Evolutionary conservation across 2,329 filamentous ascomycete genomes (phyloP), one percentile per base, ranked within the genome.

Genomic region (Leptographium lundbergii): DNA sequence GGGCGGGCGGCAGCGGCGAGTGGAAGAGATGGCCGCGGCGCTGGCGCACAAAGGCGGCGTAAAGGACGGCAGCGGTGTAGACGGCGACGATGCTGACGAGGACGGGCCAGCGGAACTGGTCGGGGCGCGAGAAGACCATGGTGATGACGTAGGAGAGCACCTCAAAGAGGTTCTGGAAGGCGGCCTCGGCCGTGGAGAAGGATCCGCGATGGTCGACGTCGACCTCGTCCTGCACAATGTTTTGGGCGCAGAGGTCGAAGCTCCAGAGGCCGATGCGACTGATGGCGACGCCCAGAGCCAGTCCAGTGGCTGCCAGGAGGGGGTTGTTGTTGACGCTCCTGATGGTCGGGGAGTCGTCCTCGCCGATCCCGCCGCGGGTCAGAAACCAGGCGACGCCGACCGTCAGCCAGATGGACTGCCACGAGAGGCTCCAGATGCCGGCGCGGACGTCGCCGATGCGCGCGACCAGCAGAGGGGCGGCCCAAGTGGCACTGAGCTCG

Each of bases 111-210:
- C 74, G 74, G 67, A 91, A 91, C 65, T 88, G 77, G 4, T 79
- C 75, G 0, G 87, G 86, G 0, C 73, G 71, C 1, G 80, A 75
- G 61, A 85, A 89, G 4, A 85, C 67, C 61, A 89, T 82, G 0
- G 87, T 91, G 0, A 78, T 77, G 0, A 76, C 76, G 66, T 82
- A 90, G 0, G 86, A 84, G 1, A 84, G 69, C 54, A 90, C 75
- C 68, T 91, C 87, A 61, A 89, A 89, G 0, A 80, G 63, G 61
- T 84, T 90, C 67, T 91, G 87, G 47, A 84, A 76, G 0, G 82
- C 78, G 10, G 83, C 79, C 68, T 91, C 88, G 9, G 82, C 78
- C 0, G 85, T 74, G 0, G 86, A 89, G 64, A 91, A 91, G 0
- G 77, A 72, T 1, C 85, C 87, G n/a, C 88, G 80, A 47, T 75